Conservation (phyloP, 768 basidiomycete species). For the Fomitopsis pulvina region DNA sequence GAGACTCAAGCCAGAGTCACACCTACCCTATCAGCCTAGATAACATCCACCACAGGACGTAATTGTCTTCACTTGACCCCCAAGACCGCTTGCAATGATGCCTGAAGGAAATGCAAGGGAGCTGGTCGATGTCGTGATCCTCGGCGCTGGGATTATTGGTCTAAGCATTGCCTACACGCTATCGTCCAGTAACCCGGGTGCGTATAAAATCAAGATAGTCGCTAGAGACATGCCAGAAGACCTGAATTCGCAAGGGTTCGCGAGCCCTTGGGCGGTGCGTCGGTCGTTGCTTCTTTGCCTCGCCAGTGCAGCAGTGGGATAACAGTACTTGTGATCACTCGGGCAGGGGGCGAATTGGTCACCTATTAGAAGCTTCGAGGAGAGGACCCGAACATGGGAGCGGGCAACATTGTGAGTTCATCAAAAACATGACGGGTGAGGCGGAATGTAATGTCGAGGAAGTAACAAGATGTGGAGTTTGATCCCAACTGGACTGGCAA, state of each 20-base stretch:
- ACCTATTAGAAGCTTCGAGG: conserved; percentile 29
- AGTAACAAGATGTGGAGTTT: conserved; percentile 43
- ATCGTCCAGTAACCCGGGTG: conserved; percentile 16
- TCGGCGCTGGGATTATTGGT: conserved; percentile 40
- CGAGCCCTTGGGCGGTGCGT: conserved; percentile 44
- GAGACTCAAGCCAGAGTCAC: not conserved
- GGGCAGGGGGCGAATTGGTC: conserved; percentile 43
- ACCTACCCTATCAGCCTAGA: not conserved
- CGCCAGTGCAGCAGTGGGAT: not conserved
- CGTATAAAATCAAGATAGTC: conserved; percentile 27
- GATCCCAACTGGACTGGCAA: conserved; percentile 36
- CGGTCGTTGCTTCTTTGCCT: not conserved
- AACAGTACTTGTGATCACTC: not conserved
- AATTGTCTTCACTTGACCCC: too few relatives aligned
- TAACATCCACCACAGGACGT: too few relatives aligned
- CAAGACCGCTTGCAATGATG: not conserved
- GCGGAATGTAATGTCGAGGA: not conserved
- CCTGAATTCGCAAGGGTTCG: conserved; percentile 36
- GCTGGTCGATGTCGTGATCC: conserved; percentile 24
- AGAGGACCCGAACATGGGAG: conserved; percentile 32
- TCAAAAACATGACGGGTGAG: not conserved
- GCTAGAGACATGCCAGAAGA: conserved; percentile 35
- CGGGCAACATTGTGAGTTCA: conserved; percentile 33
- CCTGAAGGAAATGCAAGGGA: not conserved
- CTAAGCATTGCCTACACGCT: conserved; percentile 34